phyloP scores from a whole-genome alignment of 768 basidiomycete genomes.

The Kwoniella bestiolae region DNA sequence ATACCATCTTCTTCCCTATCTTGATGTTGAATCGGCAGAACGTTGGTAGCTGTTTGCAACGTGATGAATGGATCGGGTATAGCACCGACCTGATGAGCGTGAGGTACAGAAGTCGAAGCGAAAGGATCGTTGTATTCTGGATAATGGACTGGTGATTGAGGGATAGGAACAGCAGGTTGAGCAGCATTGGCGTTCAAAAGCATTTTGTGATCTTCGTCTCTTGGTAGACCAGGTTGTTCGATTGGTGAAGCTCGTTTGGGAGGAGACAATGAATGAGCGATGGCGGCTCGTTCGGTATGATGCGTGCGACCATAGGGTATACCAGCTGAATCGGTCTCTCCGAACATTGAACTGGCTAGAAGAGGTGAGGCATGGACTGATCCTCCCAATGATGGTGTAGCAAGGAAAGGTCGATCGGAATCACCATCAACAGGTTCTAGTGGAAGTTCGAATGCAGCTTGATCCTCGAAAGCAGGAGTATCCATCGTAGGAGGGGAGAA shows the following conservation, averaged over 20 bases:
- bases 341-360: constrained; percentile 20
- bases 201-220: constrained; percentile 36
- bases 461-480: constrained; percentile 46
- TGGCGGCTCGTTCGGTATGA: constrained; percentile 47
- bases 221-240: constrained; percentile 43
- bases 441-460: constrained; percentile 33
- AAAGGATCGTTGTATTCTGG: constrained; percentile 28
- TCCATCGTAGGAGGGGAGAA: constrained; percentile 52
- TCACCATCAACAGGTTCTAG: constrained; percentile 21
- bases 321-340: constrained; percentile 42
- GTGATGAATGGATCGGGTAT: constrained; percentile 56
- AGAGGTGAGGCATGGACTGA: constrained; percentile 42
- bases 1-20: constrained; percentile 42
- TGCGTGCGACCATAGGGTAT: constrained; percentile 53
- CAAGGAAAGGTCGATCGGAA: constrained; percentile 35
- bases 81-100: constrained; percentile 49
- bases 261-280: constrained; percentile 42
- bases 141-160: constrained; percentile 11
- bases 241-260: constrained; percentile 22
- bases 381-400: constrained; percentile 51
- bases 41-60: constrained; percentile 50
- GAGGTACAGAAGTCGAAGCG: constrained; percentile 21
- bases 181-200: constrained; percentile 47
- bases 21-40: constrained; percentile 20
- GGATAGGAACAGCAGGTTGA: constrained; percentile 36